Evolutionary conservation across 495 filamentous ascomycete genomes (phyloP).

Genomic region (Lasiosphaeriaceae sp.): DNA sequence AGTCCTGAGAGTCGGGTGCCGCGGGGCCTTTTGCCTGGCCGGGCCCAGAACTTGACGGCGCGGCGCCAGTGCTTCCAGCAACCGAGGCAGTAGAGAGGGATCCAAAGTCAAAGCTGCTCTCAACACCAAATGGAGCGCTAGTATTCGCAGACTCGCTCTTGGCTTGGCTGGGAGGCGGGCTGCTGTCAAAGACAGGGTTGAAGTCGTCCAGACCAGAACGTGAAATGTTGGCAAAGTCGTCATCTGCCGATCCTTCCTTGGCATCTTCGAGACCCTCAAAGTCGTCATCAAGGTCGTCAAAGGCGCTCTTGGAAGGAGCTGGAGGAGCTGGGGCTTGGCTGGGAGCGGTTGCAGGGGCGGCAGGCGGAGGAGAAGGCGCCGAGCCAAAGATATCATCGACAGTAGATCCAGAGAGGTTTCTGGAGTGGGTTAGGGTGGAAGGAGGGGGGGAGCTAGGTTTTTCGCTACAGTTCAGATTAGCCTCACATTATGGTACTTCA

Average conservation of each 20-base stretch:
- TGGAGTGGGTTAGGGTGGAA: constrained; percentile 9
- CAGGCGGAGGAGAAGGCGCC: constrained; percentile 5
- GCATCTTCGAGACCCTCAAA: constrained; percentile 86
- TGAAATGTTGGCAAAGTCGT: constrained; percentile 69
- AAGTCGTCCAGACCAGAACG: constrained; percentile 61
- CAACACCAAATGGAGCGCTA: constrained; percentile 38
- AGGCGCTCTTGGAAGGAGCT: constrained; percentile 39
- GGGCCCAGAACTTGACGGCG: constrained; percentile 35
- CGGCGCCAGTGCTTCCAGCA: constrained; percentile 44
- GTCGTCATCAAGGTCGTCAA: constrained; percentile 81
- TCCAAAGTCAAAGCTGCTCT: constrained; percentile 48
- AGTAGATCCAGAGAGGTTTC: constrained; percentile 16
- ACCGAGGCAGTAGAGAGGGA: constrained; percentile 38
- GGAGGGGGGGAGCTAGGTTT: constrained; percentile 22
- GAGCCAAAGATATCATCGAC: constrained; percentile 34
- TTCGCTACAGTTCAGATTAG: constrained; percentile 20
- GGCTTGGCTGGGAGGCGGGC: constrained; percentile 49
- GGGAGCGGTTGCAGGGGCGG: constrained; percentile 8
- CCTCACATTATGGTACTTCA: not conserved
- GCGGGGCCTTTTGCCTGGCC: constrained; percentile 25
- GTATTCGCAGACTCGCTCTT: constrained; percentile 43
- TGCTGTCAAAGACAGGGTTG: constrained; percentile 61
- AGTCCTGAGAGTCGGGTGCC: constrained; percentile 65
- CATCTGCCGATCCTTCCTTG: constrained; percentile 85
- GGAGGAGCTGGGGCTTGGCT: constrained; percentile 15